phyloP scores from a whole-genome alignment of 1,139 yeast species.

The Geotrichum reessii region DNA sequence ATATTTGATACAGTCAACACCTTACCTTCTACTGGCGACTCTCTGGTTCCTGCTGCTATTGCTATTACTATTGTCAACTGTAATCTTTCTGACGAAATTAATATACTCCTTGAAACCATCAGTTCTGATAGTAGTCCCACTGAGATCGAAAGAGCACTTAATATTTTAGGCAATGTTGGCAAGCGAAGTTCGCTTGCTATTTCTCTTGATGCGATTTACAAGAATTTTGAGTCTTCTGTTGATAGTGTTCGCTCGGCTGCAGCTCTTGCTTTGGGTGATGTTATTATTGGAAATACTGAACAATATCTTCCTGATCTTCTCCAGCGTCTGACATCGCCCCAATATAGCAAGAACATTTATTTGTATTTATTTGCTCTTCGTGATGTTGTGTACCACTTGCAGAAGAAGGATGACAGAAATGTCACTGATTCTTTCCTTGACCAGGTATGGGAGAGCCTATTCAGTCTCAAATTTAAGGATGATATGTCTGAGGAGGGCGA shows the following conservation, averaged over 20 bases:
- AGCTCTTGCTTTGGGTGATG: conserved; percentile 50
- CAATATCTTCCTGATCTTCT: conserved; percentile 38
- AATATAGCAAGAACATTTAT: conserved; percentile 29
- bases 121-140: background rate
- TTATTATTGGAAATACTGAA: conserved; percentile 40
- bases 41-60: conserved; percentile 20
- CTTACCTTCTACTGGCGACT: background rate
- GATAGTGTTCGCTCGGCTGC: conserved; percentile 44
- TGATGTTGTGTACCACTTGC: conserved; percentile 33
- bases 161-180: conserved; percentile 47
- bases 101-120: conserved; percentile 5
- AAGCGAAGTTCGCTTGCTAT: conserved; percentile 32
- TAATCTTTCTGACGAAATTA: conserved; percentile 8
- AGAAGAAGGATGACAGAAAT: conserved; percentile 20
- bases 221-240: conserved; percentile 33
- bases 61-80: conserved; percentile 17
- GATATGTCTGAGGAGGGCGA: conserved; percentile 30
- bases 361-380: conserved; percentile 40
- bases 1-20: background rate
- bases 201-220: conserved; percentile 36
- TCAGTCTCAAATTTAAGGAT: conserved; percentile 23
- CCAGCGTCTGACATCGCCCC: conserved; percentile 24
- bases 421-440: conserved; percentile 16
- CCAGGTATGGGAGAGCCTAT: conserved; percentile 29
- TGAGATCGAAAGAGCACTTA: conserved; percentile 26